phyloP scores from a whole-genome alignment of 495 filamentous ascomycete species.

The Xylaria sp. region DNA sequence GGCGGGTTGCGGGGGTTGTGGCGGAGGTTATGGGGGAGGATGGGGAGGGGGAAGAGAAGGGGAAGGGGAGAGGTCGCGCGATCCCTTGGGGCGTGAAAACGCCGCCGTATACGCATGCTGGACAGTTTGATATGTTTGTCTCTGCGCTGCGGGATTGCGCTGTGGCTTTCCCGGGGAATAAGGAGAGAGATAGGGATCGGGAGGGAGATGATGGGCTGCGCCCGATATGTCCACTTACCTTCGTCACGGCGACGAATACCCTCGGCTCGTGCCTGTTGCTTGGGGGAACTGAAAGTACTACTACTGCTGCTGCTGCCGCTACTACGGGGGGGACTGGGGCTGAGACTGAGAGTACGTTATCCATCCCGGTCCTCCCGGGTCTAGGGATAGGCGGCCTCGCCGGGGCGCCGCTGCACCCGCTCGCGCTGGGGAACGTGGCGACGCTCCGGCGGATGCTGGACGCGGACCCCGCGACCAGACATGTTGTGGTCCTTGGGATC shows the following conservation, averaged over 20 bases:
- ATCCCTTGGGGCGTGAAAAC: slow-evolving; percentile 69
- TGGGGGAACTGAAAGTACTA: slow-evolving; percentile 11
- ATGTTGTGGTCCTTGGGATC: slow-evolving; percentile 67
- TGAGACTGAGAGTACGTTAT: slow-evolving; percentile 18
- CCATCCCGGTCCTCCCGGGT: slow-evolving; percentile 49
- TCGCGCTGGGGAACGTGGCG: slow-evolving; percentile 75
- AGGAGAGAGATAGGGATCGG: too few species aligned
- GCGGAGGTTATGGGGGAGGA: neutral
- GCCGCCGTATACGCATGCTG: slow-evolving; percentile 72
- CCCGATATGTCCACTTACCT: slow-evolving; percentile 53
- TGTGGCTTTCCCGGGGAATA: neutral
- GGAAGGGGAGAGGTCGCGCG: neutral
- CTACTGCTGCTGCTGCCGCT: too few species aligned
- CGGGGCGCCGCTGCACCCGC: slow-evolving; percentile 70
- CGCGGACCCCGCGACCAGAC: slow-evolving; percentile 35
- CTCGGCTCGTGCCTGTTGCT: slow-evolving; percentile 70
- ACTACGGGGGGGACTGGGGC: too few species aligned
- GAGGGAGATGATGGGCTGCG: too few species aligned
- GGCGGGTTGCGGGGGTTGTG: slow-evolving; percentile 32
- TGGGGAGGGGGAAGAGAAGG: neutral
- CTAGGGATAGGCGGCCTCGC: slow-evolving; percentile 70
- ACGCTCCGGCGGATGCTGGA: slow-evolving; percentile 65
- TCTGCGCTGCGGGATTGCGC: slow-evolving; percentile 50
- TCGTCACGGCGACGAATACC: slow-evolving; percentile 76
- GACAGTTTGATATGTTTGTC: slow-evolving; percentile 63